Conservation (phyloP, 2,329 filamentous ascomycete genomes). For the Diaporthe sp. region DNA sequence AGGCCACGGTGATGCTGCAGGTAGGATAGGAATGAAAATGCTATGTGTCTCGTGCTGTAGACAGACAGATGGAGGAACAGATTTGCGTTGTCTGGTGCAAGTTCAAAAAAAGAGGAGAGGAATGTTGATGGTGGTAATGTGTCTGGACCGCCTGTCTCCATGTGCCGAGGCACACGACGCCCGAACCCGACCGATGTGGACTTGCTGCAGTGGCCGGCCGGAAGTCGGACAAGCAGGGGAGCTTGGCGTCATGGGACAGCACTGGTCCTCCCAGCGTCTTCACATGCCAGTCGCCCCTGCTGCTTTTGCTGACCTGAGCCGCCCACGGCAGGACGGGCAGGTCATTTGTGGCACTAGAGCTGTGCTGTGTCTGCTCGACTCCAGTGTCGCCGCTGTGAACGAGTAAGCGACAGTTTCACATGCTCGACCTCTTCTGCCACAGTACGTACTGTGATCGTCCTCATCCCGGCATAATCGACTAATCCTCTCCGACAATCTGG, state of each 20-base stretch:
- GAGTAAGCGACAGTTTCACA: conserved; percentile 17
- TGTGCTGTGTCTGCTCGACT: background rate
- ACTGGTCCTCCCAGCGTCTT: background rate
- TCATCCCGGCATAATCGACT: background rate
- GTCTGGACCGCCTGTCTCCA: conserved; percentile 8
- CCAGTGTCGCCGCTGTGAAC: background rate
- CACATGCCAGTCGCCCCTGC: conserved; percentile 15
- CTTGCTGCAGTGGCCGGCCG: conserved; percentile 7
- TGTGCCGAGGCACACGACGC: conserved; percentile 23
- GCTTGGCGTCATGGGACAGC: conserved; percentile 23
- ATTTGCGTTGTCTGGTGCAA: background rate
- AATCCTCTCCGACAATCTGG: conserved; percentile 15
- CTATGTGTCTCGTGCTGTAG: background rate
- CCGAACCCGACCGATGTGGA: conserved; percentile 19
- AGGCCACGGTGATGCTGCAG: background rate
- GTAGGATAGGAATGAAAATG: background rate
- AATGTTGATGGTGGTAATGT: conserved; percentile 15
- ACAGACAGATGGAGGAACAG: background rate
- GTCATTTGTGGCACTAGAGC: conserved; percentile 14
- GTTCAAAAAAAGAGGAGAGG: conserved; percentile 3
- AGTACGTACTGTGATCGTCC: background rate
- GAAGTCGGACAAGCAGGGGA: conserved; percentile 11
- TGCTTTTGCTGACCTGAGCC: background rate
- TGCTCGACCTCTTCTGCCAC: background rate
- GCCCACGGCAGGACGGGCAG: background rate